Evolutionary conservation across 371 early-diverging fungal species (phyloP).

Genomic region (Mortierella sp.): DNA sequence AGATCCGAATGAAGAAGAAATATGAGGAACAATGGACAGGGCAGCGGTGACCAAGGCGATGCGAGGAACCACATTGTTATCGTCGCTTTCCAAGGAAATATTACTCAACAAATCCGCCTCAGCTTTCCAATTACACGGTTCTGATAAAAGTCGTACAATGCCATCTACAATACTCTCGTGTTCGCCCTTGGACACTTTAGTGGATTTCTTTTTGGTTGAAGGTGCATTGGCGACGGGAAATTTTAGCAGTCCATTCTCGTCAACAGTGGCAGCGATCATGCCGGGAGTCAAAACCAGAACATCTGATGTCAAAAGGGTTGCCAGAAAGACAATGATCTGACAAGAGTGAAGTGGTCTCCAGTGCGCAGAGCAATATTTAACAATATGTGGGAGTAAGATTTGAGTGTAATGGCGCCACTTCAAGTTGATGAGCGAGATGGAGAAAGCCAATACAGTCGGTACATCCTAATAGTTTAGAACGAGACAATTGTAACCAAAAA

Average conservation of each 20-base stretch:
- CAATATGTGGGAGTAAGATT: constrained; percentile 76
- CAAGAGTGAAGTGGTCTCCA: constrained; percentile 54
- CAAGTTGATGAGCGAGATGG: constrained; percentile 71
- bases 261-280: constrained; percentile 64
- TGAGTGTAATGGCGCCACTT: constrained; percentile 78
- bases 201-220: constrained; percentile 23
- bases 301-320: constrained; percentile 63
- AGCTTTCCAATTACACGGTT: constrained; percentile 64
- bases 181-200: constrained; percentile 13
- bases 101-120: constrained; percentile 64
- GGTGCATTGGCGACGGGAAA: constrained; percentile 57
- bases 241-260: constrained; percentile 68
- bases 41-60: constrained; percentile 64
- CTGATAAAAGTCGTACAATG: constrained; percentile 57
- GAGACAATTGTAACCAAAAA: neutral
- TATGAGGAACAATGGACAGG: constrained; percentile 65
- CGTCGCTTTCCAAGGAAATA: constrained; percentile 50
- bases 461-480: constrained; percentile 57
- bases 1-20: constrained; percentile 61
- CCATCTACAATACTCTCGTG: constrained; percentile 54
- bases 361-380: constrained; percentile 64
- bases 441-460: constrained; percentile 72
- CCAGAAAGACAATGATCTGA: constrained; percentile 68
- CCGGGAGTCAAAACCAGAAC: constrained; percentile 61
- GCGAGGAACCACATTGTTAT: constrained; percentile 13